Percentiles rank a stretch among this genome's conserved stretches.
Evolutionary conservation across 2,329 filamentous ascomycete species (phyloP).

Genomic region (Penicillium polonicum): DNA sequence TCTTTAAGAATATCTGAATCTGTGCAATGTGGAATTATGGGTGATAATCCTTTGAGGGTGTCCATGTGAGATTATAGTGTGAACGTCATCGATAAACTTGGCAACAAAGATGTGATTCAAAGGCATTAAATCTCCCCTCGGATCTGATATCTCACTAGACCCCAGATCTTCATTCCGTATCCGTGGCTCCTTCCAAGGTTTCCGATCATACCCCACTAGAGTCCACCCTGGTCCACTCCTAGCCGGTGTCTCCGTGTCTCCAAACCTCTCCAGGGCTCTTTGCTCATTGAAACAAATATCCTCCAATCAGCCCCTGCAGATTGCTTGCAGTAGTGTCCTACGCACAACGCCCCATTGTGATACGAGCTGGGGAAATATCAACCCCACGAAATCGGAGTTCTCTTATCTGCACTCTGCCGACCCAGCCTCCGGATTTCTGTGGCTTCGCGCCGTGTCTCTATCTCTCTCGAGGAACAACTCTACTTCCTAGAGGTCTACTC

Average conservation of each 20-base stretch:
- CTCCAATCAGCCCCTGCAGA: background rate
- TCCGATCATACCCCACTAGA: background rate
- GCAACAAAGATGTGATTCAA: background rate
- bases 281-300: background rate
- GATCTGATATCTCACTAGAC: background rate
- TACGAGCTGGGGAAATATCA: background rate
- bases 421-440: conserved; percentile 5
- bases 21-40: background rate
- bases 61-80: background rate
- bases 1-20: background rate
- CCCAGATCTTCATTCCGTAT: conserved; percentile 1
- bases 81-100: background rate
- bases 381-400: background rate
- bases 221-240: background rate
- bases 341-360: background rate
- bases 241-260: background rate
- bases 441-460: background rate
- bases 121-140: background rate
- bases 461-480: background rate
- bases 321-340: background rate
- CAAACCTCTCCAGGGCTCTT: background rate
- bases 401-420: background rate
- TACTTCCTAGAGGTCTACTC: background rate
- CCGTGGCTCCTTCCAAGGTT: background rate
- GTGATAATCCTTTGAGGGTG: background rate